phyloP scores from a whole-genome alignment of 306 rosid genomes.

The Styphnolobium japonicum region DNA sequence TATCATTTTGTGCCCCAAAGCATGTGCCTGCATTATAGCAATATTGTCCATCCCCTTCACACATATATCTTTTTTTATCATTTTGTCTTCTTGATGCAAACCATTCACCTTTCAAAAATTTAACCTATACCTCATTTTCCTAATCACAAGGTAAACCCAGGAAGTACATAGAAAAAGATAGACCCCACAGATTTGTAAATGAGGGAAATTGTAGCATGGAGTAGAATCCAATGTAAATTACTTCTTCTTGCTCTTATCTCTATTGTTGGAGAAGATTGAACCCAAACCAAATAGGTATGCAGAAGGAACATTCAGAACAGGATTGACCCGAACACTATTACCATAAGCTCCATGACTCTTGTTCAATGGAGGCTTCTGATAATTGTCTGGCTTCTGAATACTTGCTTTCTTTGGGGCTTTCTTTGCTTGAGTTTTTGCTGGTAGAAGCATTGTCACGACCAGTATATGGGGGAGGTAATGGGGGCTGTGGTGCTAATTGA shows the following conservation, averaged over 20 bases:
- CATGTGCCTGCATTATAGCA: conserved; percentile 40
- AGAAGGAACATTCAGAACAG: conserved; percentile 49
- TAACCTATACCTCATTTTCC: neutral
- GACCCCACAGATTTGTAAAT: conserved; percentile 2
- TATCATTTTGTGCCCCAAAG: conserved; percentile 38
- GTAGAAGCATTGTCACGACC: neutral
- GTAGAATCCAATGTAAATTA: neutral
- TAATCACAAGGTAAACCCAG: neutral
- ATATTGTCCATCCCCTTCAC: conserved; percentile 17
- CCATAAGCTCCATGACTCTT: conserved; percentile 42
- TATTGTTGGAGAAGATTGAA: conserved; percentile 49
- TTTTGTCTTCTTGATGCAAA: too few species aligned
- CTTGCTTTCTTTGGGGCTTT: conserved; percentile 16
- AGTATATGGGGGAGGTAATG: conserved; percentile 11
- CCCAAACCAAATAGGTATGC: conserved; percentile 51
- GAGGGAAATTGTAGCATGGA: neutral
- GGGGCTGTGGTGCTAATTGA: neutral
- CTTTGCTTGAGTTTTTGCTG: conserved; percentile 9
- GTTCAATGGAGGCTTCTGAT: conserved; percentile 54
- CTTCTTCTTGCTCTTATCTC: conserved; percentile 48
- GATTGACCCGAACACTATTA: conserved; percentile 36
- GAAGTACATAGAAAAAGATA: neutral
- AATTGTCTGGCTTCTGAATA: neutral
- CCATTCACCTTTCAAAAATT: neutral
- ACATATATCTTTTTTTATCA: neutral